These are phyloP conservation scores for Geotrichum fermentans DNA, from an alignment of 1,139 yeast species.

Conservation along the genomic window DNA sequence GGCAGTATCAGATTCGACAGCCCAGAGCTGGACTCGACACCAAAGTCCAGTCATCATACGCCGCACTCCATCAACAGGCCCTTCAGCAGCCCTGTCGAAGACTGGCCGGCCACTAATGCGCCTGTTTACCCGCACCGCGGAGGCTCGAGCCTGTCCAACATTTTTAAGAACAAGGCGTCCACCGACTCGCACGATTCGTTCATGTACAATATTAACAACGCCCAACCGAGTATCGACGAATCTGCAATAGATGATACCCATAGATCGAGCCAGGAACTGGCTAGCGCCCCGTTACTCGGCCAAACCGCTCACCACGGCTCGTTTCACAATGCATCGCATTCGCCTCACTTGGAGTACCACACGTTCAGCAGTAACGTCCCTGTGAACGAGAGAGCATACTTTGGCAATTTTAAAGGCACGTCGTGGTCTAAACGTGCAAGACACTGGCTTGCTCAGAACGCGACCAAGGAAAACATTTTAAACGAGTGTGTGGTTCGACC, in stretches of 20 bases:
- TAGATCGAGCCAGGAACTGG: neutral
- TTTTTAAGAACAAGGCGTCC: neutral
- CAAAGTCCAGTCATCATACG: neutral
- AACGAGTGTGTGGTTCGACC: conserved; percentile 37
- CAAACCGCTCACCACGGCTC: no score
- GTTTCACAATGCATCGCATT: no score
- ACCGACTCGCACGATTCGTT: neutral
- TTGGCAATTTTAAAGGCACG: conserved; percentile 12
- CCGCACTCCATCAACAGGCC: neutral
- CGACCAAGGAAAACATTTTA: conserved; percentile 16
- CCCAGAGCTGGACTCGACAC: conserved; percentile 3
- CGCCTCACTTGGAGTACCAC: conserved; percentile 17
- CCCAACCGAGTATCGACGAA: neutral
- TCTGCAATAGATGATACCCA: neutral
- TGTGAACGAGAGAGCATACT: conserved; percentile 9
- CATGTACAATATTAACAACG: neutral
- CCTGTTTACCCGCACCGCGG: conserved; percentile 19
- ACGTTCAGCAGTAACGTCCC: conserved; percentile 12
- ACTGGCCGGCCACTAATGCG: conserved; percentile 18
- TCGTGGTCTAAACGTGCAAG: conserved; percentile 19
- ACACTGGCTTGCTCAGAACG: conserved; percentile 13
- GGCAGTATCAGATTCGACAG: conserved; percentile 5
- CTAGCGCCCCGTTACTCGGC: no score
- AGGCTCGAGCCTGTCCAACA: neutral
- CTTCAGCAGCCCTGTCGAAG: conserved; percentile 10